Evolutionary conservation across 768 basidiomycete genomes (phyloP), one percentile per base, ranked within the genome.

Genomic region (Coprinopsis strossmayeri): DNA sequence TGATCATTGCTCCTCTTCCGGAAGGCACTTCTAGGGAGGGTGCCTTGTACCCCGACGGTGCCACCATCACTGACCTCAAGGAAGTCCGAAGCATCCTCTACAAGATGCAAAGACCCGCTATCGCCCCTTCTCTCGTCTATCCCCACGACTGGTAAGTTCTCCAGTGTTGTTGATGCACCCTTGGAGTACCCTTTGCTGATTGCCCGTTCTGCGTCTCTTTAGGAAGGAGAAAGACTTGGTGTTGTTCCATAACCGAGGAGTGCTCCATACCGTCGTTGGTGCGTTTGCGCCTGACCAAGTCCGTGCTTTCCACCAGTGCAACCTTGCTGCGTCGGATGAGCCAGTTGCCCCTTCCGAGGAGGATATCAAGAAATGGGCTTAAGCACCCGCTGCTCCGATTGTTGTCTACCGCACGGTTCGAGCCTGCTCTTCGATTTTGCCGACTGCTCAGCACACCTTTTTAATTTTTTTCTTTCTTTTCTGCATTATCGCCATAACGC

Each of bases 51-150:
- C 92, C 93, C 3, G 84, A 92, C 52, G 92, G 93, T 7, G 84
- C 75, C 1, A 78, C 81, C 57, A 58, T 96, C 58, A 86, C 70
- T 18, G 81, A 93, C 59, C 71, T 95, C 20, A 73, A 75, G 46
- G 68, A 80, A 49, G 87, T 90, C 13, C 76, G 93, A 3, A 78
- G 73, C 5, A 61, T 93, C 21, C 63, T 94, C 28, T 91, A 95
- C 69, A 76, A 73, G 67, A 87, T 95, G 78, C 91, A 94, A 62
- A 69, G 91, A 10, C 92, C 93, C 3, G 91, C 81, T 15, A 95
- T 96, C 52, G 82, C 89, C 1, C 92, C 92, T 13, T 55, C 87
- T 79, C 71, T 89, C 23, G 82, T 95, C 26, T 95, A 94, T 64
- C 84, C 90, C 0, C 91, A 93, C 58, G 87, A 93, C 58, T 94